A percentile compares a stretch with the other conserved stretches of the same genome.
Conservation (phyloP, 257 asterid species). For the Thymus mandschuricus region DNA sequence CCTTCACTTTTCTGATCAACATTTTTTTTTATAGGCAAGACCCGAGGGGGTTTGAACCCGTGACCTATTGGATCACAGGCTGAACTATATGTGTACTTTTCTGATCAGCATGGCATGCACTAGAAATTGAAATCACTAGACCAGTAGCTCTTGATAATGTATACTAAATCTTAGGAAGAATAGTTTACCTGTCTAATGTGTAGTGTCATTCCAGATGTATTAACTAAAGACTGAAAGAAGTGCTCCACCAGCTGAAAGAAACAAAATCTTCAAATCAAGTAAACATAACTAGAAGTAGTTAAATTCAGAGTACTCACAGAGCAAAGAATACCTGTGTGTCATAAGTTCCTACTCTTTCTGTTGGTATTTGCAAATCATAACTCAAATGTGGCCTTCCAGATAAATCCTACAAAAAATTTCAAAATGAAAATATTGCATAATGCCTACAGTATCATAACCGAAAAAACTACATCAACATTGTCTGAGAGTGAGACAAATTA, state of each 20-base stretch:
- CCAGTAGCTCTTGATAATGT: conserved; percentile 2
- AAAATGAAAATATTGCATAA: conserved; percentile 5
- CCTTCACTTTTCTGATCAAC: neutral
- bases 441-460: neutral
- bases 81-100: neutral
- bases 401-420: conserved; percentile 66
- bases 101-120: conserved; percentile 5
- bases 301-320: conserved; percentile 16
- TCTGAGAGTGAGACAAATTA: conserved; percentile 10
- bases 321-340: conserved; percentile 74
- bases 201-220: conserved; percentile 98
- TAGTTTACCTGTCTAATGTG: conserved; percentile 84
- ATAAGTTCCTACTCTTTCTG: conserved; percentile 91
- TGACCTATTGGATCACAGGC: too few species aligned
- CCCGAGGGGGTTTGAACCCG: too few species aligned
- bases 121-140: conserved; percentile 5
- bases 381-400: conserved; percentile 94
- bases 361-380: conserved; percentile 79
- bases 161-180: conserved; percentile 9
- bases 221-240: conserved; percentile 95
- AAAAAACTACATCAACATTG: neutral
- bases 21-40: too few species aligned
- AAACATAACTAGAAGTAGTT: neutral
- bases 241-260: conserved; percentile 88
- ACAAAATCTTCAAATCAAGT: conserved; percentile 29